Base-by-base conservation (phyloP, 73 alveolate species). In the Durusdinium trenchii region DNA sequence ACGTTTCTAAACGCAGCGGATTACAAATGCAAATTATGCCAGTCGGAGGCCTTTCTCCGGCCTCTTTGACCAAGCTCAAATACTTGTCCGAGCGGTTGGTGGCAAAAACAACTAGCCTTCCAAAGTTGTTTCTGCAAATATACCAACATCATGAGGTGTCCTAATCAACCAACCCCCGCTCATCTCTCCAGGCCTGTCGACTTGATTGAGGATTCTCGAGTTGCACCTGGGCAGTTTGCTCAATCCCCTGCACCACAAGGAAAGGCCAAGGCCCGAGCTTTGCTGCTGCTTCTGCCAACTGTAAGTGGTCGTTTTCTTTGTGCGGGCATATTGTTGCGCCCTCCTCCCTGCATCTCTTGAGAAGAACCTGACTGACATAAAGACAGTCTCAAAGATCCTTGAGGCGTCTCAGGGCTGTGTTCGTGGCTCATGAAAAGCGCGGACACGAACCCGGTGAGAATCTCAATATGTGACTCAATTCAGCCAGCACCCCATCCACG, bases 261-360 rank as follows among this genome's bases (percentile, higher is more conserved):
- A n/a, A n/a, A n/a, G n/a, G n/a, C n/a, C 35, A 40, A 84, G 76
- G 46, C 42, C 2, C 42, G 43, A 0, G 48, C 97, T 91, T 69
- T n/a, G 97, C 97, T 30, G 97, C 97, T 20, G 97, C 97, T 6
- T 75, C 89, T 46, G 97, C 97, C 23, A 91, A 54, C 97, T 91
- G 86, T 75, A 91, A 16, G 75, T 91, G 97, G 75, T 91, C 97
- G 43, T 76, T 46, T 57, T 91, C 97, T 75, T 76, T 43, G 75
- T 91, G 97, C 6, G 97, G 75, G 40, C 97, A 69, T 7, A 91
- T 54, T 1, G 97, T 91, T 12, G 46, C 97, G 20, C 97, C 97
- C 20, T 69, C 97, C 76, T 91, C 89, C 28, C 60, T 45, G 97
- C 97, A 91, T 83, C 73, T 47, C 26, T 83, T 83, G 52, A 83